Evolutionary conservation across 129 eudicot species (phyloP).

Genomic region (Lactuca sativa): DNA sequence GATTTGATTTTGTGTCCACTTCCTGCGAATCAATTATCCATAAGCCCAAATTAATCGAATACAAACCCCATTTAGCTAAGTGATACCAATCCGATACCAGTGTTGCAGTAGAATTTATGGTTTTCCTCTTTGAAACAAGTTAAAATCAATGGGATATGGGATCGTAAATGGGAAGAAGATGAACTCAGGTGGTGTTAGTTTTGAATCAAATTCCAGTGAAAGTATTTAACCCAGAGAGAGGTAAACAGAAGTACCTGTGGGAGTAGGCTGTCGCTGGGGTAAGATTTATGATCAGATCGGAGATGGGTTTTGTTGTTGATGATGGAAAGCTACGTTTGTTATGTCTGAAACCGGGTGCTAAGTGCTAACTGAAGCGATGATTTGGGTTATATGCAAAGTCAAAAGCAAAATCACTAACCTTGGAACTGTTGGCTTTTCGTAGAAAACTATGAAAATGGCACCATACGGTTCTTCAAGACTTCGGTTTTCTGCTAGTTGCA

Average conservation of each 20-base stretch:
- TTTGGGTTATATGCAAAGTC: not conserved
- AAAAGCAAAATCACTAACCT: not conserved
- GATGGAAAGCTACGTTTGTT: constrained; percentile 4
- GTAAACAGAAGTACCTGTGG: constrained; percentile 7
- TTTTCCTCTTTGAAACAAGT: not conserved
- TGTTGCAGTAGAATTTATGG: not conserved
- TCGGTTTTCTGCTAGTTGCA: not conserved
- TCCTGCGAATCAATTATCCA: constrained; percentile 10
- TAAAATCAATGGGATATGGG: not conserved
- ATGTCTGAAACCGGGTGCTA: too few relatives aligned
- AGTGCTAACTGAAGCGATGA: not conserved
- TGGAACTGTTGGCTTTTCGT: not conserved
- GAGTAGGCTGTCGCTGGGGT: not conserved
- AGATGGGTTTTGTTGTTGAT: constrained; percentile 11
- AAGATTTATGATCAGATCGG: constrained; percentile 11
- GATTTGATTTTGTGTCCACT: constrained; percentile 2
- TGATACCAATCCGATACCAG: not conserved
- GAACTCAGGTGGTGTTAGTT: not conserved
- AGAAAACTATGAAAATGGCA: not conserved
- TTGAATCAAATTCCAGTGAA: not conserved
- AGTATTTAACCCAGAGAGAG: not conserved
- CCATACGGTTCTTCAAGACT: not conserved
- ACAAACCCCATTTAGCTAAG: not conserved
- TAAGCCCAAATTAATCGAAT: not conserved
- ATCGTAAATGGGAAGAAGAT: not conserved